A percentile compares a stretch with the other conserved stretches of the same genome.
phyloP scores from a whole-genome alignment of 805 yeast genomes.

The Helenozyma rhizophorensis region DNA sequence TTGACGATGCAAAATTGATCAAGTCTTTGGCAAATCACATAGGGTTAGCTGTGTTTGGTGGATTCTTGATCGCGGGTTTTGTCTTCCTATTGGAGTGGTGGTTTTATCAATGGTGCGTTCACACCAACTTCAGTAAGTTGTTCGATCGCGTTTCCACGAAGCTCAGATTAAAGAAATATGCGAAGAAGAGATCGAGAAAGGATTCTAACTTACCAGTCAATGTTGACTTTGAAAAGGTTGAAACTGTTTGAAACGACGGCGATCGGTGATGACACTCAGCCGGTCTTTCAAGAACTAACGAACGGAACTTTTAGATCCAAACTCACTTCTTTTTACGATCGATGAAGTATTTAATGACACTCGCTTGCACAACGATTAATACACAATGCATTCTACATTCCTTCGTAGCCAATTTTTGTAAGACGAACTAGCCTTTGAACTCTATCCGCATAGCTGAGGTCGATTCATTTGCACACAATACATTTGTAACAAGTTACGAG shows the following conservation, averaged over 20 bases:
- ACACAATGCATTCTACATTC: no score
- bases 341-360: no score
- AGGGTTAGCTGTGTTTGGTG: conserved; percentile 63
- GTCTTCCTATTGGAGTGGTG: conserved; percentile 37
- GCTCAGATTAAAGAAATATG: conserved; percentile 11
- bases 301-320: no score
- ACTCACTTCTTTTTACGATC: no score
- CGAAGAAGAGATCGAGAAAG: conserved; percentile 44
- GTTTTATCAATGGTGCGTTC: conserved; percentile 33
- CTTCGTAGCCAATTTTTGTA: no score
- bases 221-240: conserved; percentile 23
- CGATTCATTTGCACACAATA: no score
- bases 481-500: no score
- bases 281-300: no score
- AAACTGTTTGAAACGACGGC: conserved; percentile 8
- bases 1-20: conserved; percentile 78
- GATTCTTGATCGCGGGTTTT: conserved; percentile 52
- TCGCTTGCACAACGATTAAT: no score
- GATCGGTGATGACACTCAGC: no score
- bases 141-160: conserved; percentile 11
- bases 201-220: conserved; percentile 50
- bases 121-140: conserved; percentile 24
- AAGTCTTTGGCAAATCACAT: conserved; percentile 73
- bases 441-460: no score
- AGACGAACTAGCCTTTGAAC: no score